phyloP scores from a whole-genome alignment of 2,329 filamentous ascomycete species.

The Pyrenochaeta sp. region DNA sequence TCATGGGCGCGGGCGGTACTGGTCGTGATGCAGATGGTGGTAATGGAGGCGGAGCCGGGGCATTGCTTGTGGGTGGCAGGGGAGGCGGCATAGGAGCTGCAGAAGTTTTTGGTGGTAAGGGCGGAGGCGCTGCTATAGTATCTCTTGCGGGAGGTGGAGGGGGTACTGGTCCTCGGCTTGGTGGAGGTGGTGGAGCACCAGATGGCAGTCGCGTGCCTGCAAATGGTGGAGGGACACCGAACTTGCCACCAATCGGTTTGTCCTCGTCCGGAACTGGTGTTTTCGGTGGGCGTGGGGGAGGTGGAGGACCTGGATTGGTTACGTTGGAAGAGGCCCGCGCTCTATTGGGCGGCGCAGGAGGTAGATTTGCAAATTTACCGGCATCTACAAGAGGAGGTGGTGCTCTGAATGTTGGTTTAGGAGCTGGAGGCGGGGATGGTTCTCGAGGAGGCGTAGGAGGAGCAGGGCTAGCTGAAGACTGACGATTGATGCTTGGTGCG shows the following conservation, averaged over 20 bases:
- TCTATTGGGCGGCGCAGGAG: constrained; percentile 56
- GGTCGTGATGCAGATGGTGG: constrained; percentile 38
- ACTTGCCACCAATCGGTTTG: constrained; percentile 64
- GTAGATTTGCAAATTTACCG: constrained; percentile 76
- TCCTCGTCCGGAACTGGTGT: constrained; percentile 67
- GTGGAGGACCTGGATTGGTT: constrained; percentile 67
- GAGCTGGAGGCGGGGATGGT: constrained; percentile 69
- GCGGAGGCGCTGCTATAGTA: constrained; percentile 47
- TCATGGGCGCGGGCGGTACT: constrained; percentile 32
- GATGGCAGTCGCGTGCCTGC: constrained; percentile 66
- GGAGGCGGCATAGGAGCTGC: constrained; percentile 67
- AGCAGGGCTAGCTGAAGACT: constrained; percentile 63
- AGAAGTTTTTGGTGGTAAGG: constrained; percentile 45
- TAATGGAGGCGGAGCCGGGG: constrained; percentile 32
- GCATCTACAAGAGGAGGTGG: constrained; percentile 90
- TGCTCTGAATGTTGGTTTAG: constrained; percentile 76
- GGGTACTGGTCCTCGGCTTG: constrained; percentile 73
- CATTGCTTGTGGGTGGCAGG: constrained; percentile 50
- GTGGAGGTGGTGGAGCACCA: constrained; percentile 78
- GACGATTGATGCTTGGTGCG: constrained; percentile 45
- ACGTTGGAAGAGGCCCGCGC: constrained; percentile 59
- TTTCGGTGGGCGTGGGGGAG: constrained; percentile 65
- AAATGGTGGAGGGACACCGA: constrained; percentile 83
- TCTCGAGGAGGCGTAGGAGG: constrained; percentile 71
- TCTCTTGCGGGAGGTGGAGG: constrained; percentile 57